Percentiles rank a stretch among this genome's conserved stretches.
Conservation (phyloP, 768 basidiomycete species). For the Boletus patriciae region DNA sequence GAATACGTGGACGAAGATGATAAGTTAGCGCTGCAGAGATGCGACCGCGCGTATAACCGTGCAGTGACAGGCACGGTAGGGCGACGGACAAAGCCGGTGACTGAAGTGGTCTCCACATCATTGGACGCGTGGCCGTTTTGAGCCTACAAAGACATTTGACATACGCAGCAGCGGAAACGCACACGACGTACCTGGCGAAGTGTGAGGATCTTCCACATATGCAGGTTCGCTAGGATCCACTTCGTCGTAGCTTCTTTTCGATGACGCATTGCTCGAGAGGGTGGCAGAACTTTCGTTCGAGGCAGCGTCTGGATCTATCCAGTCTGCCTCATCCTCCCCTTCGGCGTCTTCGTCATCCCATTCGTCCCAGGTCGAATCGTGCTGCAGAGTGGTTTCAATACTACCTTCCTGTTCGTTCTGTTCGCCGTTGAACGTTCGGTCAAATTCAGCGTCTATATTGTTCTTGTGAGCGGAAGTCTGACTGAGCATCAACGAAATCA, state of each 20-base stretch:
- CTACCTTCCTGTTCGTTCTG: slow-evolving; percentile 18
- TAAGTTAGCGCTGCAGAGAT: slow-evolving; percentile 30
- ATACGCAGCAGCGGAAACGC: not conserved
- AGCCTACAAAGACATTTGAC: slow-evolving; percentile 29
- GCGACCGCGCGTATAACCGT: not conserved
- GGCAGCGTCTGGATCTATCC: slow-evolving; percentile 47
- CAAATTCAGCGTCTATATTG: slow-evolving; percentile 27
- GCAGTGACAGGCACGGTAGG: not conserved
- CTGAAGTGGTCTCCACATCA: slow-evolving; percentile 23
- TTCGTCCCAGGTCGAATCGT: slow-evolving; percentile 29
- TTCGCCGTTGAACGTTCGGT: slow-evolving; percentile 19
- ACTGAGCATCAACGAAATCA: not conserved
- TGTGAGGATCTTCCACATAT: slow-evolving; percentile 32
- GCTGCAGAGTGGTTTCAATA: slow-evolving; percentile 16
- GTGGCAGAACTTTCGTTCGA: slow-evolving; percentile 57
- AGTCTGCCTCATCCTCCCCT: slow-evolving; percentile 44
- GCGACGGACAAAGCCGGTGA: not conserved
- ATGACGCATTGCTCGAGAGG: slow-evolving; percentile 52
- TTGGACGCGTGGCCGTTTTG: slow-evolving; percentile 45
- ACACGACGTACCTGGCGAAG: slow-evolving; percentile 46
- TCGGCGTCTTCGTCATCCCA: slow-evolving; percentile 43
- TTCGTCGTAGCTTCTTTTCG: slow-evolving; percentile 51
- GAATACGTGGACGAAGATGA: slow-evolving; percentile 17
- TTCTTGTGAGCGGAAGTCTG: slow-evolving; percentile 6
- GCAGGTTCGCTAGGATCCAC: slow-evolving; percentile 45